A percentile compares a stretch with the other conserved stretches of the same genome.
Evolutionary conservation across 345 rosid species (phyloP).

Genomic region (Moricandia arvensis): DNA sequence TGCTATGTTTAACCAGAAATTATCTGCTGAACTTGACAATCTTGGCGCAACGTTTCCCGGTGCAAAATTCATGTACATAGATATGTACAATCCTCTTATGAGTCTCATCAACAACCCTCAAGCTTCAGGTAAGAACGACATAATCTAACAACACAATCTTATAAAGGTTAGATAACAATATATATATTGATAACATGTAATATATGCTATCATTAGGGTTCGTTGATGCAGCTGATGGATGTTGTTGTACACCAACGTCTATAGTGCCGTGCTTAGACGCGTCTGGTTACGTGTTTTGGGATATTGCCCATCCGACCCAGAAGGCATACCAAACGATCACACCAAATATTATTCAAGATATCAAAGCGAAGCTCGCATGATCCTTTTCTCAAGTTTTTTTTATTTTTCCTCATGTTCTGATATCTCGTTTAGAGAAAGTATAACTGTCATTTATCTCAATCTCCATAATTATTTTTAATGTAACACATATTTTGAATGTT

Average conservation of each 20-base stretch:
- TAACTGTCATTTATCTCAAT: not conserved
- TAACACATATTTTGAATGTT: not conserved
- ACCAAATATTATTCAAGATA: slow-evolving; percentile 22
- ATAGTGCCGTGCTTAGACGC: slow-evolving; percentile 31
- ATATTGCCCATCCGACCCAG: slow-evolving; percentile 33
- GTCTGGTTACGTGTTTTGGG: slow-evolving; percentile 35
- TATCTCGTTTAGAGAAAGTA: not conserved
- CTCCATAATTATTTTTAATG: not conserved
- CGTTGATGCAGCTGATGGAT: slow-evolving; percentile 15
- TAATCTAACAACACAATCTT: not conserved
- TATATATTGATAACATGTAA: not conserved
- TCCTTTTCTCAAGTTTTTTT: not conserved
- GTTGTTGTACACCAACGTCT: slow-evolving; percentile 27
- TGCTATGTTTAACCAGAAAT: slow-evolving; percentile 49
- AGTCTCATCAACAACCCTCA: slow-evolving; percentile 51
- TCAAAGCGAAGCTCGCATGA: slow-evolving; percentile 26
- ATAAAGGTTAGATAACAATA: not conserved
- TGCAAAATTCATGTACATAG: slow-evolving; percentile 43
- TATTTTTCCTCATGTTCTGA: not conserved
- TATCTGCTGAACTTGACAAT: slow-evolving; percentile 31
- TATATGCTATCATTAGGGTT: slow-evolving; percentile 8
- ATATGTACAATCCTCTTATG: slow-evolving; percentile 44
- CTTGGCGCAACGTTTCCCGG: slow-evolving; percentile 39
- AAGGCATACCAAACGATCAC: slow-evolving; percentile 28
- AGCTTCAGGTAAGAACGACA: slow-evolving; percentile 23